Base-by-base conservation (phyloP, 2,329 filamentous ascomycete genomes). In the Pestalotiopsis sp. region DNA sequence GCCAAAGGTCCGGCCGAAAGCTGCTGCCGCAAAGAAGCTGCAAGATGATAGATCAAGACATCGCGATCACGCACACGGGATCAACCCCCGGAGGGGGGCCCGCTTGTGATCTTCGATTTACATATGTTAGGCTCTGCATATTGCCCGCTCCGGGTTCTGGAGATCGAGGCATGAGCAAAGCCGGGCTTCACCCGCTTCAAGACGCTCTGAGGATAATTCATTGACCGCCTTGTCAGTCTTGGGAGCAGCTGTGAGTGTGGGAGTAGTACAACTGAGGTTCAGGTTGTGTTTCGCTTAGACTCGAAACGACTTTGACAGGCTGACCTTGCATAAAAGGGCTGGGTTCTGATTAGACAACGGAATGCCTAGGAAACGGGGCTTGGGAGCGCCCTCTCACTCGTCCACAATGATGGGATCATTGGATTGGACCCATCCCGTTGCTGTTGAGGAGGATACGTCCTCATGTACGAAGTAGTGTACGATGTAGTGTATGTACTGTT, bases 31-130 rank as follows among this genome's bases (percentile, higher is more conserved):
- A n/a, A 2, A 52, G 20, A 20, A 52, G 38, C 62, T 65, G 62
- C 62, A 52, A 65, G 62, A 65, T 65, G 62, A 65, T 27, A 65
- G 62, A 65, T 65, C 62, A 52, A n/a, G 4, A 4, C 17, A 52
- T 65, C 62, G 62, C 62, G 62, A 65, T 65, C 25, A 27, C n/a
- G 39, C 20, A 27, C 13, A 59, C 17, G 20, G 27, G 17, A 63
- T 36, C 61, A 20, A 63, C n/a, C 36, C 38, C 61, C 25, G 61
- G 36, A 7, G 23, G 4, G 25, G 20, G 27, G 27, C 36, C 61
- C 27, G 61, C 61, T 38, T 23, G 14, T 39, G 61, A 63, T 63
- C 61, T 38, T 63, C 61, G 61, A 7, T 52, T 52, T 52, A 23
- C 45, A 52, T n/a, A 52, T 23, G 14, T 52, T n/a, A 61, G 45